phyloP scores from a whole-genome alignment of 768 basidiomycete species.

The Xerocomellus amylosporus region DNA sequence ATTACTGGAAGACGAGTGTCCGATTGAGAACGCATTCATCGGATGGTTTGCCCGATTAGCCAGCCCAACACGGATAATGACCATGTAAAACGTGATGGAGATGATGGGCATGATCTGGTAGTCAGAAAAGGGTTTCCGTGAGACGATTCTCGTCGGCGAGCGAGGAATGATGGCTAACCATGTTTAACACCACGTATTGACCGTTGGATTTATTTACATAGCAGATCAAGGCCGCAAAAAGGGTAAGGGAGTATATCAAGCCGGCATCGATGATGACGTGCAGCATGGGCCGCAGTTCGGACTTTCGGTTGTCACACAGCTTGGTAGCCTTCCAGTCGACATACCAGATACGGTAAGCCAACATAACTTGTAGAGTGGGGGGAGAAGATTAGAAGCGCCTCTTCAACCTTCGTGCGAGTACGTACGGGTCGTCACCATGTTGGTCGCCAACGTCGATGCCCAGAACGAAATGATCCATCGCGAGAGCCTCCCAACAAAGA shows the following conservation, averaged over 20 bases:
- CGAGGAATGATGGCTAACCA: slow-evolving; percentile 22
- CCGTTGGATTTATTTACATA: slow-evolving; percentile 29
- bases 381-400: neutral
- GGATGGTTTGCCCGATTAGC: neutral
- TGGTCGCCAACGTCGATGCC: slow-evolving; percentile 31
- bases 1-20: neutral
- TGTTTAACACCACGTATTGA: slow-evolving; percentile 36
- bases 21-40: neutral
- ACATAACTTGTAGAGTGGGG: slow-evolving; percentile 15
- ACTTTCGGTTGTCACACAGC: slow-evolving; percentile 9
- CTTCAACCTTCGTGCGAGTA: neutral
- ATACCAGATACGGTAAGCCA: slow-evolving; percentile 32
- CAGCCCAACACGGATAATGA: slow-evolving; percentile 38
- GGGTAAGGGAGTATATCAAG: slow-evolving; percentile 36
- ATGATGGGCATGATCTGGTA: slow-evolving; percentile 38
- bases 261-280: slow-evolving; percentile 38
- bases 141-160: neutral
- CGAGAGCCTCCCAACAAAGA: slow-evolving; percentile 28
- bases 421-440: slow-evolving; percentile 33
- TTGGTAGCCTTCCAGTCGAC: slow-evolving; percentile 23
- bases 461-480: slow-evolving; percentile 38
- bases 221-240: slow-evolving; percentile 32
- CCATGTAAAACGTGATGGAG: slow-evolving; percentile 43
- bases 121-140: neutral
- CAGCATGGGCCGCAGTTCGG: slow-evolving; percentile 19